phyloP scores from a whole-genome alignment of 148 eudicot genomes.

The Arctostaphylos glauca region DNA sequence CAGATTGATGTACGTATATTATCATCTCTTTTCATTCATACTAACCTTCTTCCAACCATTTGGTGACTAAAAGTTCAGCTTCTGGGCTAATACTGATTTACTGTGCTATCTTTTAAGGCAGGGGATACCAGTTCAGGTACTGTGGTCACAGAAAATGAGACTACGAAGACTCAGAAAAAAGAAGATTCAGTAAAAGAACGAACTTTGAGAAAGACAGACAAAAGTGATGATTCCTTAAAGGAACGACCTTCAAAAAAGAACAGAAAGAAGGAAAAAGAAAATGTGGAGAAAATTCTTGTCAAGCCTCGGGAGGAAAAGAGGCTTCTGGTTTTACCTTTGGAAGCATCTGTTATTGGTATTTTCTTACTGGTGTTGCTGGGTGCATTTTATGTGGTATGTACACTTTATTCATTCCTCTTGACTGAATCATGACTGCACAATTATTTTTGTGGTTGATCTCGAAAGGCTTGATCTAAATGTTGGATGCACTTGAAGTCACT shows the following conservation, averaged over 20 bases:
- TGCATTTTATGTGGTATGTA: conserved; percentile 91
- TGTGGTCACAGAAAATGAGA: conserved; percentile 39
- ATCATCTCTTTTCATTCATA: conserved; percentile 3
- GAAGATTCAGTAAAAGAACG: conserved; percentile 39
- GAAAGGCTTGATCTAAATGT: not conserved
- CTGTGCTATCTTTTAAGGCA: conserved; percentile 48
- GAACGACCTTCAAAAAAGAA: conserved; percentile 46
- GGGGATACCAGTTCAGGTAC: conserved; percentile 52
- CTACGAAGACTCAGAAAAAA: conserved; percentile 47
- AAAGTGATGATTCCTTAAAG: conserved; percentile 56
- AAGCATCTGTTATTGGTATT: conserved; percentile 72
- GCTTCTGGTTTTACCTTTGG: conserved; percentile 82
- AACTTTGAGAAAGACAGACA: conserved; percentile 44
- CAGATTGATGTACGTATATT: conserved; percentile 45
- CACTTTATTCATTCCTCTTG: conserved; percentile 15
- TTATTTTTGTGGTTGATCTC: too few species aligned
- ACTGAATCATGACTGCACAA: not conserved
- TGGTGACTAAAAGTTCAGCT: conserved; percentile 1
- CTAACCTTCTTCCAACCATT: not conserved
- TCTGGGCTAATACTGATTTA: conserved; percentile 19
- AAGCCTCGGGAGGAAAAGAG: conserved; percentile 56
- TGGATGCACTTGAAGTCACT: conserved; percentile 5
- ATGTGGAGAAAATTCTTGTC: conserved; percentile 44
- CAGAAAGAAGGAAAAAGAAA: conserved; percentile 83
- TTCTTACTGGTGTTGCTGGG: conserved; percentile 75